Evolutionary conservation across 148 eudicot species (phyloP).

Genomic region (Persicaria tinctoria): DNA sequence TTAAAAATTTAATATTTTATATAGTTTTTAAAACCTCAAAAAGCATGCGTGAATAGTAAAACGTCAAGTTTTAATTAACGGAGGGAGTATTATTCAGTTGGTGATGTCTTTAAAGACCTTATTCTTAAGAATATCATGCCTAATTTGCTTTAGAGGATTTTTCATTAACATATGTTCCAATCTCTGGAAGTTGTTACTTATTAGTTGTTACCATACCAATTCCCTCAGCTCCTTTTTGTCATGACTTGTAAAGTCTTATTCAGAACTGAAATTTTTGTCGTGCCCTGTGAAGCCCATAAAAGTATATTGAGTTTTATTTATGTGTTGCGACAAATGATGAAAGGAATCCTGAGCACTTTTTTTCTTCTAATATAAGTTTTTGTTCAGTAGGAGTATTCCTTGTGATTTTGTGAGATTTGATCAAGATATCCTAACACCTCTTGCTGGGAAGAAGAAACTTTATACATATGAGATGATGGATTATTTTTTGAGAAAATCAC

Average conservation of each 20-base stretch:
- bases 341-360: background rate
- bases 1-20: too few species aligned
- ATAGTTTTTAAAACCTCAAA: too few species aligned
- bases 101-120: background rate
- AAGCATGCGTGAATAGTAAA: too few species aligned
- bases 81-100: background rate
- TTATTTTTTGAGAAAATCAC: conserved; percentile 86
- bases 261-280: background rate
- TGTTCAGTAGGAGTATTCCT: conserved; percentile 55
- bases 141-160: background rate
- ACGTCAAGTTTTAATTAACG: too few species aligned
- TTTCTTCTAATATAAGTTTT: background rate
- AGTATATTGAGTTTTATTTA: background rate
- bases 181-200: background rate
- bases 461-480: conserved; percentile 79
- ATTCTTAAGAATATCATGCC: background rate
- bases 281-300: background rate
- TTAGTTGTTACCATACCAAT: background rate
- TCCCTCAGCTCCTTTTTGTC: background rate
- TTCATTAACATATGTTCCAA: background rate
- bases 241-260: background rate
- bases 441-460: conserved; percentile 79
- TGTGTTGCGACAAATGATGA: background rate
- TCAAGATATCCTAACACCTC: conserved; percentile 88
- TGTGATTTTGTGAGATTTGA: conserved; percentile 85